Evolutionary conservation across 2,329 filamentous ascomycete genomes (phyloP).

Genomic region (Cordyceps farinosa): DNA sequence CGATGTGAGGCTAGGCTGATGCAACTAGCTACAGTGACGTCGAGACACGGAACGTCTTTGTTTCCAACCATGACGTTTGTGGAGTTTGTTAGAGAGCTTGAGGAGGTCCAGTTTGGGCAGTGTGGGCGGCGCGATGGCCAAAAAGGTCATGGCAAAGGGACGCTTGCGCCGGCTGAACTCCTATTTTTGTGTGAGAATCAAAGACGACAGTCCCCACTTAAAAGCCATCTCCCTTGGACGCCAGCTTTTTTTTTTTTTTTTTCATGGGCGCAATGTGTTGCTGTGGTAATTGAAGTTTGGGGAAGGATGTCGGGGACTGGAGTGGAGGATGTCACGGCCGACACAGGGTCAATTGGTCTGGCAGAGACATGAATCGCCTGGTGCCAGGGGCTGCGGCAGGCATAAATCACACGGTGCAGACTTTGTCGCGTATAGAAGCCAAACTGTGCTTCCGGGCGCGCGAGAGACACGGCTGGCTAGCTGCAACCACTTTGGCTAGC

Average conservation of each 20-base stretch:
- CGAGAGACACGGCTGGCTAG: not conserved
- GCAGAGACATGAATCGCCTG: not conserved
- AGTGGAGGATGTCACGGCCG: not conserved
- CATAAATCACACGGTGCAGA: not conserved
- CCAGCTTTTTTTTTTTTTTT: not conserved
- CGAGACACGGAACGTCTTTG: not conserved
- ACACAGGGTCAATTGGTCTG: not conserved
- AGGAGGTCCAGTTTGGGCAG: not conserved
- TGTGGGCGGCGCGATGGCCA: not conserved
- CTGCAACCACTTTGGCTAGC: constrained; percentile 11
- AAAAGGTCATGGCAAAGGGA: not conserved
- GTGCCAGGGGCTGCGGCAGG: not conserved
- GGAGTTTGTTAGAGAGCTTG: not conserved
- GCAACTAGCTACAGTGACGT: not conserved
- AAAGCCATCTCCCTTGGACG: not conserved
- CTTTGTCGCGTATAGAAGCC: not conserved
- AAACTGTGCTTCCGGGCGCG: not conserved
- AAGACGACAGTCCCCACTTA: not conserved
- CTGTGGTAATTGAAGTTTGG: not conserved
- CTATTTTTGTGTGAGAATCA: not conserved
- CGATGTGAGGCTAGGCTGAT: not conserved
- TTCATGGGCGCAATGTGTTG: not conserved
- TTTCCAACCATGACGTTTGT: not conserved
- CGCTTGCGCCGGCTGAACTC: not conserved
- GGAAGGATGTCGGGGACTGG: not conserved